Conservation (phyloP, 768 basidiomycete species). For the Termitomyces titanicus region DNA sequence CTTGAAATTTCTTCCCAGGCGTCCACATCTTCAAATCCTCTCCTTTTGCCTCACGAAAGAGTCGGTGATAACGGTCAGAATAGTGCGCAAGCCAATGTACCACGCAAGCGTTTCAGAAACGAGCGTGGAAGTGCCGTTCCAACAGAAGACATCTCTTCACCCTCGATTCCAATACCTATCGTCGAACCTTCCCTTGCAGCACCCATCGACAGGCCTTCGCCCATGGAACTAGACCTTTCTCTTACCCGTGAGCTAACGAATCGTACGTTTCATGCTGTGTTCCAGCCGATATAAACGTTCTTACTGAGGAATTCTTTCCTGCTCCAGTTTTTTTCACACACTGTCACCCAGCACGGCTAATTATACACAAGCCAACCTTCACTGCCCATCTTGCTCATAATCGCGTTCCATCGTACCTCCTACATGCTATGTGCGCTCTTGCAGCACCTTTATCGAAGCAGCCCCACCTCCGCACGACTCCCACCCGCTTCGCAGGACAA, state of each 20-base stretch:
- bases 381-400: slow-evolving; percentile 61
- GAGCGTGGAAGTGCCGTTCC: slow-evolving; percentile 35
- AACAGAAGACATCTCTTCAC: slow-evolving; percentile 28
- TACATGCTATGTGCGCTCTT: slow-evolving; percentile 73
- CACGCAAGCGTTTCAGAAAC: slow-evolving; percentile 50
- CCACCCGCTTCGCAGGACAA: slow-evolving; percentile 53
- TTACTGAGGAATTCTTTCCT: slow-evolving; percentile 8
- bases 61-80: slow-evolving; percentile 36
- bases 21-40: slow-evolving; percentile 20
- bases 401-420: slow-evolving; percentile 64
- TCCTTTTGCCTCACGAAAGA: slow-evolving; percentile 22
- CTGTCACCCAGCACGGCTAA: slow-evolving; percentile 70
- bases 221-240: slow-evolving; percentile 51
- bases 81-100: slow-evolving; percentile 8
- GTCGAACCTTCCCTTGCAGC: slow-evolving; percentile 36
- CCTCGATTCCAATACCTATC: slow-evolving; percentile 25
- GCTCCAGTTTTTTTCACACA: slow-evolving; percentile 75
- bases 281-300: slow-evolving; percentile 7
- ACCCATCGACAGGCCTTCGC: slow-evolving; percentile 37
- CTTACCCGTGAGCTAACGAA: slow-evolving; percentile 74
- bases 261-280: slow-evolving; percentile 39
- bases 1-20: slow-evolving; percentile 21
- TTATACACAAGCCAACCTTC: slow-evolving; percentile 81
- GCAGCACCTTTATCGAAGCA: slow-evolving; percentile 75
- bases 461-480: slow-evolving; percentile 52